Evolutionary conservation across 2,329 filamentous ascomycete species (phyloP).

Genomic region (Nemania diffusa): DNA sequence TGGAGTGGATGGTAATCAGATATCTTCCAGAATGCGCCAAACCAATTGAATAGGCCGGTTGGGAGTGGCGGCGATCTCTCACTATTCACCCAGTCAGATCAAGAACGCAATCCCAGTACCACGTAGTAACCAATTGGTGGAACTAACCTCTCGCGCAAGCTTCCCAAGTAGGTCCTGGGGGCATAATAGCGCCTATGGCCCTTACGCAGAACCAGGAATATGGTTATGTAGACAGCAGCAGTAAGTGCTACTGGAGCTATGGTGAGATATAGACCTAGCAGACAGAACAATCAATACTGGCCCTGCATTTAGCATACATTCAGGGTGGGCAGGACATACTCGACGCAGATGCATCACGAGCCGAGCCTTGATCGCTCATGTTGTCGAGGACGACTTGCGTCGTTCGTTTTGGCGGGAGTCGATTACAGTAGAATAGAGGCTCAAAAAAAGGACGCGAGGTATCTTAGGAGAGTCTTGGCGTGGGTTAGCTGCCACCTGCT

Average conservation of each 20-base stretch:
- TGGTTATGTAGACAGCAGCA: constrained; percentile 54
- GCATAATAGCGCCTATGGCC: constrained; percentile 61
- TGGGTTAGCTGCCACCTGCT: constrained; percentile 3
- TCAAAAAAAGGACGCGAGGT: neutral
- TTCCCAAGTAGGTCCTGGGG: constrained; percentile 62
- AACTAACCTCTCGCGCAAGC: constrained; percentile 54
- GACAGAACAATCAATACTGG: constrained; percentile 32
- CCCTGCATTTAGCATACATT: neutral
- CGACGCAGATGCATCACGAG: constrained; percentile 39
- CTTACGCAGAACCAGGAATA: constrained; percentile 59
- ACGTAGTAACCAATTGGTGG: neutral
- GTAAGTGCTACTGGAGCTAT: constrained; percentile 53
- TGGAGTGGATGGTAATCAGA: constrained; percentile 84
- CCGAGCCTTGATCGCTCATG: constrained; percentile 40
- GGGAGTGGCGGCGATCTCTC: constrained; percentile 70
- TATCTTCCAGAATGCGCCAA: constrained; percentile 72
- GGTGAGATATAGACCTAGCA: constrained; percentile 56
- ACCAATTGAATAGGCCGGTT: constrained; percentile 73
- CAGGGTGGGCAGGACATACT: constrained; percentile 36
- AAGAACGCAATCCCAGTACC: neutral
- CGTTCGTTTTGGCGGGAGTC: constrained; percentile 17
- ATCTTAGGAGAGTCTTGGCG: neutral
- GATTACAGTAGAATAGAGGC: neutral
- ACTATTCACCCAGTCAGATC: constrained; percentile 47
- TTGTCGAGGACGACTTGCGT: constrained; percentile 11